Conservation (phyloP, 2,329 filamentous ascomycete genomes). For the Thermoascus crustaceus region DNA sequence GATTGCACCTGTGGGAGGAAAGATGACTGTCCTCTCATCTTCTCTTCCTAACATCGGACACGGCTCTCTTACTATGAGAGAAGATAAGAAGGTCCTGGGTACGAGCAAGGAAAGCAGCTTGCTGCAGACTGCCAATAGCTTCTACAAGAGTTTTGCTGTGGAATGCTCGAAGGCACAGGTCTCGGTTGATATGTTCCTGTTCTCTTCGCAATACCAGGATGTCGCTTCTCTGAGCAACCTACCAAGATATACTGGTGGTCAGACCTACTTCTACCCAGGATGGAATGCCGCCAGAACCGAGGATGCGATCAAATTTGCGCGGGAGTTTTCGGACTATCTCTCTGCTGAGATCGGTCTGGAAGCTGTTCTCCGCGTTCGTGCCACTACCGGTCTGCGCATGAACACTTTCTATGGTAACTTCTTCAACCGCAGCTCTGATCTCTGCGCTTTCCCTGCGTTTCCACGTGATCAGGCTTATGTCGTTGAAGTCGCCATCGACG, state of each 20-base stretch:
- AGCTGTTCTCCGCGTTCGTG: conserved; percentile 88
- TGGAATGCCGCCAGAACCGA: conserved; percentile 93
- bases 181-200: conserved; percentile 96
- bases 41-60: conserved; percentile 83
- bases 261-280: conserved; percentile 96
- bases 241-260: conserved; percentile 89
- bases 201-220: conserved; percentile 93
- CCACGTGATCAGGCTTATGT: conserved; percentile 96
- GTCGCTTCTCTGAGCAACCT: conserved; percentile 94
- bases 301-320: conserved; percentile 95
- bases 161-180: conserved; percentile 99
- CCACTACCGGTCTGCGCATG: conserved; percentile 90
- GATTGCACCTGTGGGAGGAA: conserved; percentile 87
- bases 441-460: conserved; percentile 96
- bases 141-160: conserved; percentile 98
- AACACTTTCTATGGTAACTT: conserved; percentile 99
- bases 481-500: conserved; percentile 95
- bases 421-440: conserved; percentile 95
- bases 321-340: conserved; percentile 94
- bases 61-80: conserved; percentile 84
- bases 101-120: conserved; percentile 85
- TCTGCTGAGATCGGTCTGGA: conserved; percentile 93
- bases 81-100: conserved; percentile 91
- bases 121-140: conserved; percentile 86
- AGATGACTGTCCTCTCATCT: conserved; percentile 84